phyloP scores from a whole-genome alignment of 306 rosid genomes.

The Phaseolus lunatus region DNA sequence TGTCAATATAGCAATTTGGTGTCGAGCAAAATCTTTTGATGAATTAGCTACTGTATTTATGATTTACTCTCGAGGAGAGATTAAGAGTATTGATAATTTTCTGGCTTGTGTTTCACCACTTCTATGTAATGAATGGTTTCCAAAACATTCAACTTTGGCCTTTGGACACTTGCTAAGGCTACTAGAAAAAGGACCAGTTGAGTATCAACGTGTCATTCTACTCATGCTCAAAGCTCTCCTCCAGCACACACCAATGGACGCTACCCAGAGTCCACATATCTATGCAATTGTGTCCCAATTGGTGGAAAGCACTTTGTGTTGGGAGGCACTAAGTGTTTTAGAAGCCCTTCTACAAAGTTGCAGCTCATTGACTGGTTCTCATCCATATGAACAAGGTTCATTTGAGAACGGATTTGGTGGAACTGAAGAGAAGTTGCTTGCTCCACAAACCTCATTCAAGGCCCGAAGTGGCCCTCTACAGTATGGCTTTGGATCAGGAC shows the following conservation, averaged over 20 bases:
- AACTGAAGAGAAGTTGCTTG: conserved; percentile 77
- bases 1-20: conserved; percentile 87
- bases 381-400: conserved; percentile 70
- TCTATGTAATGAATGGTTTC: conserved; percentile 93
- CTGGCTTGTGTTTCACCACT: conserved; percentile 95
- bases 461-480: conserved; percentile 98
- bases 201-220: conserved; percentile 94
- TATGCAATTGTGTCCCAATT: conserved; percentile 93
- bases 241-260: conserved; percentile 98
- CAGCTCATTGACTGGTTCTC: conserved; percentile 84
- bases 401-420: conserved; percentile 79
- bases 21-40: conserved; percentile 88
- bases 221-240: conserved; percentile 96
- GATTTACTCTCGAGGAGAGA: conserved; percentile 87
- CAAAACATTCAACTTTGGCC: conserved; percentile 90
- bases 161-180: conserved; percentile 92
- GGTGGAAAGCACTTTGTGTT: conserved; percentile 96
- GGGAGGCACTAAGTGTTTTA: conserved; percentile 96
- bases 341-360: conserved; percentile 99
- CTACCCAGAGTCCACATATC: conserved; percentile 98
- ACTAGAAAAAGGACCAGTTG: conserved; percentile 93
- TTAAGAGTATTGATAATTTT: conserved; percentile 76
- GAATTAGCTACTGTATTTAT: conserved; percentile 88
- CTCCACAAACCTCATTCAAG: conserved; percentile 87
- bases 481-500: conserved; percentile 63